A percentile compares a stretch with the other conserved stretches of the same genome.
These are phyloP conservation scores for Geranium brycei DNA, from an alignment of 345 rosid genomes.

Conservation along the genomic window DNA sequence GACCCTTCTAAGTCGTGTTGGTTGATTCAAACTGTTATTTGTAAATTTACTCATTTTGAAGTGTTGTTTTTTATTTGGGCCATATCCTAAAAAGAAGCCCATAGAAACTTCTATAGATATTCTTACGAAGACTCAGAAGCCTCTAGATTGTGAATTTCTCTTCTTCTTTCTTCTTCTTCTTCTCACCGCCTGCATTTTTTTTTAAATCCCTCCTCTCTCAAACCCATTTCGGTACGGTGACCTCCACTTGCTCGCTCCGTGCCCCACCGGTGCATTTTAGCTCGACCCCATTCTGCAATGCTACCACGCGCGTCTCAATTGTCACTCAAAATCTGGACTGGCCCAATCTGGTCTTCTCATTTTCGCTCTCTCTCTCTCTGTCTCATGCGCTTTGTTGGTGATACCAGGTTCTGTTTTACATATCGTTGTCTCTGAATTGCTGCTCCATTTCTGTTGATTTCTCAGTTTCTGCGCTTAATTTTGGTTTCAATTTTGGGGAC, in stretches of 20 bases:
- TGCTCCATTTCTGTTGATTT: not conserved
- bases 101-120: too few relatives aligned
- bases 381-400: not conserved
- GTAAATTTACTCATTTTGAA: too few relatives aligned
- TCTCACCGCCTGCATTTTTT: too few relatives aligned
- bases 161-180: too few relatives aligned
- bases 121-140: too few relatives aligned
- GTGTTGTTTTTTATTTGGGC: too few relatives aligned
- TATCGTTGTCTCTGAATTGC: too few relatives aligned
- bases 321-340: not conserved
- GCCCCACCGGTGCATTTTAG: not conserved
- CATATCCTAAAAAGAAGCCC: too few relatives aligned
- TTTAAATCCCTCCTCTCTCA: too few relatives aligned
- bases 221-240: not conserved
- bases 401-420: not conserved
- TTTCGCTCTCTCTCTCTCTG: not conserved
- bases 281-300: not conserved
- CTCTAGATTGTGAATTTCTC: too few relatives aligned
- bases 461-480: not conserved
- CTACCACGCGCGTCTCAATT: not conserved
- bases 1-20: too few relatives aligned
- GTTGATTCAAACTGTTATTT: too few relatives aligned
- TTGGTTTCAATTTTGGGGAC: not conserved
- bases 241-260: not conserved
- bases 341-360: not conserved